phyloP scores from a whole-genome alignment of 148 eudicot species.

The Vaccinium vitisidaea region DNA sequence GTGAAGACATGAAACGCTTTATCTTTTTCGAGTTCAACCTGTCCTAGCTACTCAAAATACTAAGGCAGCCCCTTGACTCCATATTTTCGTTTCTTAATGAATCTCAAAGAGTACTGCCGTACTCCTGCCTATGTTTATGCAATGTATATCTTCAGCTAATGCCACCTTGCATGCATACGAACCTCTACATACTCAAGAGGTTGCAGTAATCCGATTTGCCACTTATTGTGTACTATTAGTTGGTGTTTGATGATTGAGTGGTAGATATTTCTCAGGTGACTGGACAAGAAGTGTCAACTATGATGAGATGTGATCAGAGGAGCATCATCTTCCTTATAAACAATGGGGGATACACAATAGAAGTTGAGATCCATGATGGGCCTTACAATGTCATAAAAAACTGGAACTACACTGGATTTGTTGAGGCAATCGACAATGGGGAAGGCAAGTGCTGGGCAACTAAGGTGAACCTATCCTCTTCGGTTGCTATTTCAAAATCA shows the following conservation, averaged over 20 bases:
- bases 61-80: not conserved
- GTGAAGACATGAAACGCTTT: too few relatives aligned
- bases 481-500: not conserved
- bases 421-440: conserved; percentile 77
- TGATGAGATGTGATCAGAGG: conserved; percentile 63
- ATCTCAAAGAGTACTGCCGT: not conserved
- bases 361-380: conserved; percentile 86
- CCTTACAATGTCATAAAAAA: conserved; percentile 85
- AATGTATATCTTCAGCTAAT: not conserved
- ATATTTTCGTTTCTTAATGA: not conserved
- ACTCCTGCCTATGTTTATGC: not conserved
- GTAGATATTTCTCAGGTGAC: conserved; percentile 41
- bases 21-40: too few relatives aligned
- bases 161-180: not conserved
- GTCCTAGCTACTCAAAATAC: too few relatives aligned
- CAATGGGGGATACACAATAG: conserved; percentile 90
- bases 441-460: conserved; percentile 89
- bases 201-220: not conserved
- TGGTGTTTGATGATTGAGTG: not conserved
- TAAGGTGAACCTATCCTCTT: conserved; percentile 37
- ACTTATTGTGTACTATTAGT: not conserved
- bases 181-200: not conserved
- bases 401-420: conserved; percentile 76
- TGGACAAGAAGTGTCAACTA: conserved; percentile 80
- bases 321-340: conserved; percentile 72